Evolutionary conservation across 371 early-diverging fungal genomes (phyloP).

Genomic region (Saksenaea oblongispora): DNA sequence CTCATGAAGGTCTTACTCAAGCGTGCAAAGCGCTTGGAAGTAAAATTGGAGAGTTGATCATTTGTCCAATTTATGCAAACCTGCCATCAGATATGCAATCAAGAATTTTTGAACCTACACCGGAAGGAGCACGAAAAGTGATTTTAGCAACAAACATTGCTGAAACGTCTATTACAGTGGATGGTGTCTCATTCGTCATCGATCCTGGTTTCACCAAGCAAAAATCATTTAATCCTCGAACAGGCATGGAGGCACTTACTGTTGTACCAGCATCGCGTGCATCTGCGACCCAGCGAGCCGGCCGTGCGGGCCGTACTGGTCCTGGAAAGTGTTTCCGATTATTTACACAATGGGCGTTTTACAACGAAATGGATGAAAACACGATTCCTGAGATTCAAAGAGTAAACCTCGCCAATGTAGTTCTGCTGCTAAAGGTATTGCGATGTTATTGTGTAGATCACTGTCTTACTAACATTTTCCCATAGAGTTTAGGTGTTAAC

Average conservation of each 20-base stretch:
- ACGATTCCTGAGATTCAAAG: slow-evolving; percentile 97
- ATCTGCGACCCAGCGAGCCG: slow-evolving; percentile 96
- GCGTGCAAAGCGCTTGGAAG: slow-evolving; percentile 85
- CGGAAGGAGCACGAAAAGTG: slow-evolving; percentile 93
- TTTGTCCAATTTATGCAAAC: slow-evolving; percentile 95
- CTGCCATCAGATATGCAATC: slow-evolving; percentile 92
- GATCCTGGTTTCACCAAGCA: slow-evolving; percentile 97
- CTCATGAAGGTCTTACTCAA: slow-evolving; percentile 79
- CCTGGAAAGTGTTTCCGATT: slow-evolving; percentile 98
- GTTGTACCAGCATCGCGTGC: slow-evolving; percentile 95
- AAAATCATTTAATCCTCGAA: slow-evolving; percentile 90
- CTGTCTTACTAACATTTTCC: slow-evolving; percentile 1
- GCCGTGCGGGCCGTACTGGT: slow-evolving; percentile 97
- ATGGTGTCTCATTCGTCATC: slow-evolving; percentile 83
- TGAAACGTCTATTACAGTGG: slow-evolving; percentile 99
- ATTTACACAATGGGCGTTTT: slow-evolving; percentile 95
- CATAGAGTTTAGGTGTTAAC: slow-evolving; percentile 87
- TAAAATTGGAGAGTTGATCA: slow-evolving; percentile 87
- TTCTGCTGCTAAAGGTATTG: slow-evolving; percentile 85
- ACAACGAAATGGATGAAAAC: slow-evolving; percentile 92
- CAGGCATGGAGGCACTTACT: slow-evolving; percentile 95
- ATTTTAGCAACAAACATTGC: slow-evolving; percentile 99
- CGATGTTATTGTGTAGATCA: not conserved
- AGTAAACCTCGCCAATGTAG: slow-evolving; percentile 90
- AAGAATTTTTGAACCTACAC: slow-evolving; percentile 96